Conservation (phyloP, 805 yeast species). For the Grigorovia transvaalensis region DNA sequence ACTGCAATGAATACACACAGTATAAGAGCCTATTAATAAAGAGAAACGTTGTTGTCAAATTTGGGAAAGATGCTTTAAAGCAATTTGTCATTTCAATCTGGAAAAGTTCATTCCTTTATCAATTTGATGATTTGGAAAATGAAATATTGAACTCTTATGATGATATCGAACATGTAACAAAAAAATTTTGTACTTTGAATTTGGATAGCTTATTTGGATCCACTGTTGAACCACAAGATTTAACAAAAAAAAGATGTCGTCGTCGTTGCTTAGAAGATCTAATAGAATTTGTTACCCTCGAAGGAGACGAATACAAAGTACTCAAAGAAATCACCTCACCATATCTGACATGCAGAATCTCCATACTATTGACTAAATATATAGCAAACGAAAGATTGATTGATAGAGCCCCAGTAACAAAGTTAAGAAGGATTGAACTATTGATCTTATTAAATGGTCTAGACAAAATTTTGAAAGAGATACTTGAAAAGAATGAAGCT, state of each 20-base stretch:
- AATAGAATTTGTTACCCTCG: slow-evolving; percentile 31
- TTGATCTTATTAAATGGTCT: slow-evolving; percentile 37
- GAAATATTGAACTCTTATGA: slow-evolving; percentile 23
- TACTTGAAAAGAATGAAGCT: background rate
- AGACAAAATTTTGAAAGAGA: slow-evolving; percentile 16
- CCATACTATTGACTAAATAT: slow-evolving; percentile 52
- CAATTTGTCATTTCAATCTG: slow-evolving; percentile 42
- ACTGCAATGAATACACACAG: slow-evolving; percentile 34
- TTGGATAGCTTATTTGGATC: slow-evolving; percentile 51
- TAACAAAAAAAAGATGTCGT: slow-evolving; percentile 41
- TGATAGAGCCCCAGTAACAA: slow-evolving; percentile 54
- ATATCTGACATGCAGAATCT: slow-evolving; percentile 46
- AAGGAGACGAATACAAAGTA: slow-evolving; percentile 9
- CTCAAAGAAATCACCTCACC: slow-evolving; percentile 30
- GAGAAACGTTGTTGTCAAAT: slow-evolving; percentile 24
- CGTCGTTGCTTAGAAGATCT: slow-evolving; percentile 47
- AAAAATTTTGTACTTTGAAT: slow-evolving; percentile 31
- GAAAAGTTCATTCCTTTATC: slow-evolving; percentile 49
- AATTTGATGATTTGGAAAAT: slow-evolving; percentile 44
- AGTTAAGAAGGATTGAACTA: slow-evolving; percentile 58
- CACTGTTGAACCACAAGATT: slow-evolving; percentile 38
- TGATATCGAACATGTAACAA: slow-evolving; percentile 30
- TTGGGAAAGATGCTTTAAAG: slow-evolving; percentile 29
- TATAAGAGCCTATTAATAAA: slow-evolving; percentile 37
- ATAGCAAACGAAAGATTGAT: slow-evolving; percentile 52